phyloP scores from a whole-genome alignment of 441 rosid genomes.

The Croton setiger region DNA sequence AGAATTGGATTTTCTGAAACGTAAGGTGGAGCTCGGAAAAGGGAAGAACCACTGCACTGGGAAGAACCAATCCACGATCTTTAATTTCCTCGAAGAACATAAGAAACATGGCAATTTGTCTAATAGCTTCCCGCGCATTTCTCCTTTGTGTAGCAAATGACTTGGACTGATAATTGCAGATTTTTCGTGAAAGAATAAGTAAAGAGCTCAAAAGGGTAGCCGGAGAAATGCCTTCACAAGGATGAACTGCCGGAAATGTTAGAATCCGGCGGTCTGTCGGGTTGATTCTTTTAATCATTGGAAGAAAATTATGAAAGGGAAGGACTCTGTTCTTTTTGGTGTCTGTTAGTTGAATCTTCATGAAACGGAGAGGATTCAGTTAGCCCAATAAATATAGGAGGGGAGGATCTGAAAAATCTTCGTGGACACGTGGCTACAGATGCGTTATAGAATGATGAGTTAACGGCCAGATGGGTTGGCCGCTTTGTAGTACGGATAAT shows the following conservation, averaged over 20 bases:
- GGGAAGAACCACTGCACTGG: slow-evolving; percentile 37
- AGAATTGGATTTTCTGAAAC: slow-evolving; percentile 57
- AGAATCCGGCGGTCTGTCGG: slow-evolving; percentile 52
- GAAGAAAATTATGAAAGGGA: neutral
- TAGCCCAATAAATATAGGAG: slow-evolving; percentile 9
- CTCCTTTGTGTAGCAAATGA: slow-evolving; percentile 50
- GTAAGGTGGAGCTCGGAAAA: slow-evolving; percentile 65
- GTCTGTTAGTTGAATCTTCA: neutral
- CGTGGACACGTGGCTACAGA: slow-evolving; percentile 37
- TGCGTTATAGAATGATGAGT: neutral
- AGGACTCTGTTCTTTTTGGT: neutral
- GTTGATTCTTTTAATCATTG: slow-evolving; percentile 38
- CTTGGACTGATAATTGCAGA: slow-evolving; percentile 37
- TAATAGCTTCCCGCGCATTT: slow-evolving; percentile 42
- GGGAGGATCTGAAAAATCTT: neutral
- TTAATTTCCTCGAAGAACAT: slow-evolving; percentile 56
- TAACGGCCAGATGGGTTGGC: slow-evolving; percentile 26
- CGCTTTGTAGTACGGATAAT: slow-evolving; percentile 26
- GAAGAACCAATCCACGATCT: slow-evolving; percentile 22
- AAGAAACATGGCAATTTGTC: slow-evolving; percentile 47
- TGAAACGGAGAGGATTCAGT: neutral
- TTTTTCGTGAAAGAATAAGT: slow-evolving; percentile 35
- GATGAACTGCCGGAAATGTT: slow-evolving; percentile 66
- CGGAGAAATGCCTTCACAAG: slow-evolving; percentile 53
- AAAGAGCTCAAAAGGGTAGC: slow-evolving; percentile 53